phyloP scores from a whole-genome alignment of 2,329 filamentous ascomycete species.

The Knufia petricola region DNA sequence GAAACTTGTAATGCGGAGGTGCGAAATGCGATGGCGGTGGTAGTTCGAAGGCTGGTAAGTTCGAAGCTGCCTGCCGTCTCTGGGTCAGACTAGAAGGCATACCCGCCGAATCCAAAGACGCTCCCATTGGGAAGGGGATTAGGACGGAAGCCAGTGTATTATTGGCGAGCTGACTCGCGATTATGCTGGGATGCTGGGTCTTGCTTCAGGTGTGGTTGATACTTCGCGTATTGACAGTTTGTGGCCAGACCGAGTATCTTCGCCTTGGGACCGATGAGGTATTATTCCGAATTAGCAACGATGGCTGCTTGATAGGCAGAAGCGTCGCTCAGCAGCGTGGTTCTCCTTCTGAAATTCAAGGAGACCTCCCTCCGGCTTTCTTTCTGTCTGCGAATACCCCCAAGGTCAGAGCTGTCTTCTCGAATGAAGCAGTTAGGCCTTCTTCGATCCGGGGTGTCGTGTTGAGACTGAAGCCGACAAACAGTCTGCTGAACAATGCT shows the following conservation, averaged over 20 bases:
- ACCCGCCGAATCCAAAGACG: slow-evolving; percentile 51
- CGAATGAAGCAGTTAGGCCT: neutral
- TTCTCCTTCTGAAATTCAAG: neutral
- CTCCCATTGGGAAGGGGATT: slow-evolving; percentile 53
- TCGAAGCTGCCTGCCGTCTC: slow-evolving; percentile 59
- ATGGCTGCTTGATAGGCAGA: neutral
- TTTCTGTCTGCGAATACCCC: neutral
- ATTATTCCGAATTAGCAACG: neutral
- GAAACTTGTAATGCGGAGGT: slow-evolving; percentile 44
- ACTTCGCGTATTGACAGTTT: slow-evolving; percentile 26
- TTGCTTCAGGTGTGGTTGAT: slow-evolving; percentile 28
- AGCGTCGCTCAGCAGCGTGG: neutral
- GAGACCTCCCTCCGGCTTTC: neutral
- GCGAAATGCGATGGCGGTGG: slow-evolving; percentile 48
- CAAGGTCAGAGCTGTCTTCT: neutral
- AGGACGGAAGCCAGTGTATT: slow-evolving; percentile 55
- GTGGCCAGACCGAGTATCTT: neutral
- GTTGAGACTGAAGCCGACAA: too few species aligned
- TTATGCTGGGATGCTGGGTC: neutral
- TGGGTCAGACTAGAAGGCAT: slow-evolving; percentile 58
- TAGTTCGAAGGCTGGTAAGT: slow-evolving; percentile 60
- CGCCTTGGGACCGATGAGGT: neutral
- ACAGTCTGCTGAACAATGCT: too few species aligned
- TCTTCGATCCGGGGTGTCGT: neutral
- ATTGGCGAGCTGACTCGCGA: slow-evolving; percentile 22